Evolutionary conservation across 164 flowering plant genomes (phyloP).

Genomic region (Paratinospora sagittata): DNA sequence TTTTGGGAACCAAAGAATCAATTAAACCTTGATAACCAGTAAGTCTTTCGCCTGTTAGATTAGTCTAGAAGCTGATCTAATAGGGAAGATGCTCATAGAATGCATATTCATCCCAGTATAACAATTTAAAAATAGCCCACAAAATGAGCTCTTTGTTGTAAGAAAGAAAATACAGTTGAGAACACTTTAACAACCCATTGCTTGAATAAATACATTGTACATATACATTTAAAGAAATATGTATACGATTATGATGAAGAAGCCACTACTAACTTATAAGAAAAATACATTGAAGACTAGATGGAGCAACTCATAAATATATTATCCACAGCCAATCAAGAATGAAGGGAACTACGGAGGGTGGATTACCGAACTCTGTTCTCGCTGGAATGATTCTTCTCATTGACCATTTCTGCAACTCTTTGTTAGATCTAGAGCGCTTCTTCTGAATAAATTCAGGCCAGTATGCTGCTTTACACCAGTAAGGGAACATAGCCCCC

Average conservation of each 20-base stretch:
- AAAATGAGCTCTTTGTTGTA: too few relatives aligned
- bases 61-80: too few relatives aligned
- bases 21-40: too few relatives aligned
- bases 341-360: not conserved
- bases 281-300: not conserved
- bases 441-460: not conserved
- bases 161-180: too few relatives aligned
- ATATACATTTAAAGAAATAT: not conserved
- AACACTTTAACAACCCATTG: not conserved
- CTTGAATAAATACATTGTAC: not conserved
- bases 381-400: conserved; percentile 4
- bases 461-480: not conserved
- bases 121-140: too few relatives aligned
- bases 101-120: too few relatives aligned
- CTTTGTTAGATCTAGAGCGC: not conserved
- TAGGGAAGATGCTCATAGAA: too few relatives aligned
- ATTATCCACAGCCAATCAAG: not conserved
- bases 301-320: not conserved
- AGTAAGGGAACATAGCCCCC: not conserved
- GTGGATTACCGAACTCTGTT: not conserved
- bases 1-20: too few relatives aligned
- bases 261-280: not conserved
- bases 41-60: too few relatives aligned
- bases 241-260: not conserved
- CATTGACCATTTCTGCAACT: not conserved